phyloP scores from a whole-genome alignment of 768 basidiomycete genomes.

The Termitomyces sp. region DNA sequence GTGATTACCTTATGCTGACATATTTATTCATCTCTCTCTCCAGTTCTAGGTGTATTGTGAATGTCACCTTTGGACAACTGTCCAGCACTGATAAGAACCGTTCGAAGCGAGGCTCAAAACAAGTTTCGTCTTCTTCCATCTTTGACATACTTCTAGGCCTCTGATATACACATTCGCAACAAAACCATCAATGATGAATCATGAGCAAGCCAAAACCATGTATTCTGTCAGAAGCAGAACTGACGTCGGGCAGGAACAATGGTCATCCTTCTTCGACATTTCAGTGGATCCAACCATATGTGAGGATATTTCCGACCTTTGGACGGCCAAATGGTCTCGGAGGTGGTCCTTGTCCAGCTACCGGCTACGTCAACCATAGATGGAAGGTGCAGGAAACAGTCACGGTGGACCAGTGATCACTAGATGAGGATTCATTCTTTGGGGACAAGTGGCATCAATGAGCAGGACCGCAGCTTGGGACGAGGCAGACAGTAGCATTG shows the following conservation, averaged over 20 bases:
- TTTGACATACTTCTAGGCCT: too few species aligned
- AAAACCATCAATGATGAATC: not conserved
- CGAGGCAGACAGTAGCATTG: too few species aligned
- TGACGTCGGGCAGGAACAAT: not conserved
- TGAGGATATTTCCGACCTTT: not conserved
- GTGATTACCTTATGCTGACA: not conserved
- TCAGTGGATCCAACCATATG: not conserved
- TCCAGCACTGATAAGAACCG: not conserved
- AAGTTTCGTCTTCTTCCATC: not conserved
- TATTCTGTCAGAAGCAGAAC: too few species aligned
- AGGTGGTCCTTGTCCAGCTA: not conserved
- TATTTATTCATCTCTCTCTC: not conserved
- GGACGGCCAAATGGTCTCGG: not conserved
- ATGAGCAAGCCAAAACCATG: not conserved
- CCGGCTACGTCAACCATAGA: not conserved
- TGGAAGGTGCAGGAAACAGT: not conserved
- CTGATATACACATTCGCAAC: too few species aligned
- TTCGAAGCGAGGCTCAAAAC: not conserved
- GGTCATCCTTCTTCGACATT: not conserved
- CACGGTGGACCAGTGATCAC: too few species aligned
- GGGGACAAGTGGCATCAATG: not conserved
- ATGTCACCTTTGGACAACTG: not conserved
- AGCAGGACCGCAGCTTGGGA: too few species aligned
- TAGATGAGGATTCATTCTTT: not conserved
- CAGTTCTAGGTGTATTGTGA: not conserved